Percentiles rank a stretch among this genome's conserved stretches.
Evolutionary conservation across 2,329 filamentous ascomycete genomes (phyloP).

Genomic region (Phaeosphaeria sp.): DNA sequence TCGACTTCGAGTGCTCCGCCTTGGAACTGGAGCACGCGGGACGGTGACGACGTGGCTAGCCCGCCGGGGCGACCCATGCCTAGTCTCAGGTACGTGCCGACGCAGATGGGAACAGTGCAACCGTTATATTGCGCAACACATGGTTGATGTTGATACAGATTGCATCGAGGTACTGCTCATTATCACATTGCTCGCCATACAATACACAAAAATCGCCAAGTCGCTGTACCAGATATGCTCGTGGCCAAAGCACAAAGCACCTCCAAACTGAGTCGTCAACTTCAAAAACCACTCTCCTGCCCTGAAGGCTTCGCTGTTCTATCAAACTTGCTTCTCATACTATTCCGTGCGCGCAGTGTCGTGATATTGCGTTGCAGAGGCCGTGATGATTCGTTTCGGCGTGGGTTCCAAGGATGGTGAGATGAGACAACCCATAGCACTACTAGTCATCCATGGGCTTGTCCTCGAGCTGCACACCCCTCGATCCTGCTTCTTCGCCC

Average conservation of each 20-base stretch:
- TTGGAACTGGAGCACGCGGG: slow-evolving; percentile 27
- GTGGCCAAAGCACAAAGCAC: slow-evolving; percentile 13
- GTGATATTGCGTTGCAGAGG: slow-evolving; percentile 7
- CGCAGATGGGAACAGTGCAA: slow-evolving; percentile 3
- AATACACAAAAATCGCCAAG: slow-evolving; percentile 23
- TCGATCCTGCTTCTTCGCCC: slow-evolving; percentile 52
- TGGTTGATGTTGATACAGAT: slow-evolving; percentile 2
- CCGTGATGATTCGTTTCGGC: slow-evolving; percentile 5
- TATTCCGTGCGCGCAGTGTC: slow-evolving; percentile 4
- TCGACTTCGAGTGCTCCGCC: slow-evolving; percentile 29
- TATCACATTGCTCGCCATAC: slow-evolving; percentile 31
- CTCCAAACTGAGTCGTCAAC: slow-evolving; percentile 1
- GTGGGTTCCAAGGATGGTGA: slow-evolving; percentile 1
- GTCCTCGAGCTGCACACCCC: slow-evolving; percentile 73
- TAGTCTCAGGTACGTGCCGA: slow-evolving; percentile 29
- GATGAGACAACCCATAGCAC: slow-evolving; percentile 18
- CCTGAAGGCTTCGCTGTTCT: slow-evolving; percentile 6
- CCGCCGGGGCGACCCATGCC: slow-evolving; percentile 17
- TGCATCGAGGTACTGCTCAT: slow-evolving; percentile 25
- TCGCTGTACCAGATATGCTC: slow-evolving; percentile 28
- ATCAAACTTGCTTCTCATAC: background rate
- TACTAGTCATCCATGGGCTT: slow-evolving; percentile 77
- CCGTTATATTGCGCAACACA: background rate
- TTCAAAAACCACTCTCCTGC: slow-evolving; percentile 5
- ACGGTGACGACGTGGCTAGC: slow-evolving; percentile 28